These are phyloP conservation scores for Crithidia bombi DNA, from an alignment of 208 protist species.

Conservation along the genomic window DNA sequence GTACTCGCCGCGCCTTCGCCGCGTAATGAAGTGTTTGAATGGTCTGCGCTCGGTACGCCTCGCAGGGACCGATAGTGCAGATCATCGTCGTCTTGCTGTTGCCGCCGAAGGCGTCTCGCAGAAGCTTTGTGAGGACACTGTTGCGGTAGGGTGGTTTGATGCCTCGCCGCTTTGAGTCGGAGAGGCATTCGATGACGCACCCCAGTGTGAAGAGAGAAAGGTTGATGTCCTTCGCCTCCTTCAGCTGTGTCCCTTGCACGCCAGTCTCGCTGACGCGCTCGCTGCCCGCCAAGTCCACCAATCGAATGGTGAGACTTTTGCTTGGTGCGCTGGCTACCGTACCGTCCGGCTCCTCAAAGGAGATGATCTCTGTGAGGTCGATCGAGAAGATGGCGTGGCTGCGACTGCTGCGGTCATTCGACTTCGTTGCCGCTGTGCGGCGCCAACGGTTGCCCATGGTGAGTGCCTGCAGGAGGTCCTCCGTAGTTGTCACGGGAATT, in stretches of 20 bases:
- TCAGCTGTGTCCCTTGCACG: constrained; percentile 73
- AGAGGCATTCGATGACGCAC: constrained; percentile 83
- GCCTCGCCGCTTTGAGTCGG: constrained; percentile 58
- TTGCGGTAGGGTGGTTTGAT: constrained; percentile 88
- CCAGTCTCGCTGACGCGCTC: constrained; percentile 86
- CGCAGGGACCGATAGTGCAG: constrained; percentile 78
- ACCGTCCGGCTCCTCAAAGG: constrained; percentile 62
- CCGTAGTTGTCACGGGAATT: constrained; percentile 39
- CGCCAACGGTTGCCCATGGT: constrained; percentile 72
- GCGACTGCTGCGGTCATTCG: constrained; percentile 87
- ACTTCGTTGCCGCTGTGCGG: constrained; percentile 65
- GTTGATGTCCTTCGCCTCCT: constrained; percentile 89
- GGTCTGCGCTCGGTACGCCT: constrained; percentile 59
- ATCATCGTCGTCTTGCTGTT: constrained; percentile 92
- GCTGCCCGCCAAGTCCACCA: constrained; percentile 89
- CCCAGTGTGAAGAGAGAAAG: constrained; percentile 87
- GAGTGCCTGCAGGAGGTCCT: constrained; percentile 76
- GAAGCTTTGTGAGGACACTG: constrained; percentile 86
- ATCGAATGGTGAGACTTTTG: constrained; percentile 71
- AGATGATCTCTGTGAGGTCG: constrained; percentile 75
- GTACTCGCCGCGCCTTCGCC: constrained; percentile 73
- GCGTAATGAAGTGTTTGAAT: constrained; percentile 88
- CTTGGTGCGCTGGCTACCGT: constrained; percentile 63
- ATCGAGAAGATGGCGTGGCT: constrained; percentile 90
- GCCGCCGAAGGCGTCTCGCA: constrained; percentile 87